Evolutionary conservation across 2,329 filamentous ascomycete genomes (phyloP).

Genomic region (Coniochaeta pulveracea): DNA sequence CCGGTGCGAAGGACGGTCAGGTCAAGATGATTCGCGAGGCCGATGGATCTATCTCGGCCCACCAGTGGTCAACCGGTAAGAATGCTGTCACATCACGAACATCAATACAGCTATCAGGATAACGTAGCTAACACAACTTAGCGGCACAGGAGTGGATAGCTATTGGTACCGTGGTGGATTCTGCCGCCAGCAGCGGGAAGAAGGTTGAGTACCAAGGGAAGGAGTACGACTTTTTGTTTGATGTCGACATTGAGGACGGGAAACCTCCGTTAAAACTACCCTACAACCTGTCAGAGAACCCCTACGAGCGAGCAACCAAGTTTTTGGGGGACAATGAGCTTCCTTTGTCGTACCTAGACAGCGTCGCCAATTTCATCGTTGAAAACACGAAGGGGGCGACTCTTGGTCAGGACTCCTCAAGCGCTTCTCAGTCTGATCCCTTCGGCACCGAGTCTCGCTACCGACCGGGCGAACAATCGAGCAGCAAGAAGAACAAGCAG

Average conservation of each 20-base stretch:
- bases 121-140: neutral
- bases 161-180: slow-evolving; percentile 89
- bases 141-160: slow-evolving; percentile 65
- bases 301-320: slow-evolving; percentile 81
- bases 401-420: slow-evolving; percentile 50
- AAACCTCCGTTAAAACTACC: slow-evolving; percentile 89
- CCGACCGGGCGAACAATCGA: slow-evolving; percentile 52
- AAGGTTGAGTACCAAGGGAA: slow-evolving; percentile 71
- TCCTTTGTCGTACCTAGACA: slow-evolving; percentile 77
- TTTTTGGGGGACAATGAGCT: slow-evolving; percentile 86
- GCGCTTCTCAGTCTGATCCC: slow-evolving; percentile 46
- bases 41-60: slow-evolving; percentile 73
- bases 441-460: slow-evolving; percentile 72
- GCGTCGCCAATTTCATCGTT: slow-evolving; percentile 85
- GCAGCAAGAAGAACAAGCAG: slow-evolving; percentile 39
- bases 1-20: slow-evolving; percentile 92
- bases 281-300: slow-evolving; percentile 85
- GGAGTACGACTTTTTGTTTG: slow-evolving; percentile 93
- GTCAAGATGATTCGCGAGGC: slow-evolving; percentile 81
- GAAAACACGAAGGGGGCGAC: slow-evolving; percentile 81
- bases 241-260: slow-evolving; percentile 91
- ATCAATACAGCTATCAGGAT: too few relatives aligned
- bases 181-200: slow-evolving; percentile 69
- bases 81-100: neutral
- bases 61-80: slow-evolving; percentile 65